These are phyloP conservation scores for Leccinum fuscescens DNA, from an alignment of 1,284 basidiomycete species.

Conservation along the genomic window DNA sequence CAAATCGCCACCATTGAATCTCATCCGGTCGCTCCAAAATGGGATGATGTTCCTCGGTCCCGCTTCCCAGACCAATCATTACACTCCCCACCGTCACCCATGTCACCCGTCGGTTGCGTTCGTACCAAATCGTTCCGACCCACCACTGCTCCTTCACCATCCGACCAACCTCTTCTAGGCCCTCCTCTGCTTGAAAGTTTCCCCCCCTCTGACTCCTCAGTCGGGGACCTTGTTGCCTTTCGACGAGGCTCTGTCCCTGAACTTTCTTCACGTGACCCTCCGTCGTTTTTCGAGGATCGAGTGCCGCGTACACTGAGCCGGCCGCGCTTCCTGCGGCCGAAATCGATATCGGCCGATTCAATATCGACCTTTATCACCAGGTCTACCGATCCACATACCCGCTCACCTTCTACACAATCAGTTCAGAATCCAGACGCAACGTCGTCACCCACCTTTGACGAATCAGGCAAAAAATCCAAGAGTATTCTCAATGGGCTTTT, in stretches of 20 bases:
- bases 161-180: slow-evolving; percentile 4
- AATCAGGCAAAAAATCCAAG: slow-evolving; percentile 30
- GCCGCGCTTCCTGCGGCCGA: slow-evolving; percentile 29
- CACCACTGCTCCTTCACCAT: slow-evolving; percentile 12
- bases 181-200: slow-evolving; percentile 1
- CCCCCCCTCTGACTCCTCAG: neutral
- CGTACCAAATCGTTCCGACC: slow-evolving; percentile 14
- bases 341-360: slow-evolving; percentile 34
- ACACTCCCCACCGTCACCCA: slow-evolving; percentile 20
- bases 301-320: slow-evolving; percentile 14
- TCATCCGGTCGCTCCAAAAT: slow-evolving; percentile 11
- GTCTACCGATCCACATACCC: slow-evolving; percentile 13
- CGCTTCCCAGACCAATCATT: neutral
- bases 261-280: slow-evolving; percentile 14
- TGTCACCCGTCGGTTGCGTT: slow-evolving; percentile 17
- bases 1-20: slow-evolving; percentile 20
- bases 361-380: slow-evolving; percentile 23
- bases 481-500: slow-evolving; percentile 31
- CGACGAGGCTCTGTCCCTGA: slow-evolving; percentile 35
- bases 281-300: slow-evolving; percentile 21
- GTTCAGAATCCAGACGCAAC: slow-evolving; percentile 7
- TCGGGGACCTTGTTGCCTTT: slow-evolving; percentile 8
- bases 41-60: slow-evolving; percentile 19
- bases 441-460: slow-evolving; percentile 13
- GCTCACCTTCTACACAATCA: slow-evolving; percentile 5